Evolutionary conservation across 2,329 filamentous ascomycete species (phyloP).

Genomic region (Fusarium drepaniforme): DNA sequence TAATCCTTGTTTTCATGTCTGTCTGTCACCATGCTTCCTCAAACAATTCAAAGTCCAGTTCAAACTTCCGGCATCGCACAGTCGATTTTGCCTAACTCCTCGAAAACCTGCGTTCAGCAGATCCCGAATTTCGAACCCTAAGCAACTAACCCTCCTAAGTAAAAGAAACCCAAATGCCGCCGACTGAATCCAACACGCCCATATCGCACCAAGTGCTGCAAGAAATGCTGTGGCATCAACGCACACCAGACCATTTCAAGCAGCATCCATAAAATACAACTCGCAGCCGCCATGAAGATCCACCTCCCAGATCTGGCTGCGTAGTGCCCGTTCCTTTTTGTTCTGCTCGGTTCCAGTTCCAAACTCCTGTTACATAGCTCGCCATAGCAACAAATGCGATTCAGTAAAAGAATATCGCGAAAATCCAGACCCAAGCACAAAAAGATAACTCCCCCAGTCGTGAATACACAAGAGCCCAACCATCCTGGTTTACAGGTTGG

Average conservation of each 20-base stretch:
- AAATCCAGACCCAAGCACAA: conserved; percentile 10
- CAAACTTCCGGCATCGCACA: neutral
- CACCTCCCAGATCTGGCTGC: conserved; percentile 10
- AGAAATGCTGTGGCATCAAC: conserved; percentile 20
- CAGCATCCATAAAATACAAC: conserved; percentile 19
- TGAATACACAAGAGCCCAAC: neutral
- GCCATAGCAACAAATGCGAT: conserved; percentile 15
- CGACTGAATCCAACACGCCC: conserved; percentile 12
- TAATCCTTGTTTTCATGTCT: neutral
- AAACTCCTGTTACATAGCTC: conserved; percentile 38
- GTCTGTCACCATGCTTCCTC: neutral
- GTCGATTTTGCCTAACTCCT: neutral
- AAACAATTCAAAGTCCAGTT: neutral
- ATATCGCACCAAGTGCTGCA: neutral
- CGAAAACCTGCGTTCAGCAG: neutral
- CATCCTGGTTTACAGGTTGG: neutral
- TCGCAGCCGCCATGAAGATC: neutral
- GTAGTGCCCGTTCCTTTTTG: conserved; percentile 22
- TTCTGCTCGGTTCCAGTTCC: conserved; percentile 29
- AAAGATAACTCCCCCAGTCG: conserved; percentile 19
- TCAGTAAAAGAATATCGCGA: conserved; percentile 8
- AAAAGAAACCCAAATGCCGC: conserved; percentile 16
- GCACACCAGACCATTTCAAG: neutral
- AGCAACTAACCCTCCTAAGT: conserved; percentile 20
- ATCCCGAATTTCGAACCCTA: neutral